Conservation (phyloP, 2,329 filamentous ascomycete species). For the Pseudopithomyces chartarum region DNA sequence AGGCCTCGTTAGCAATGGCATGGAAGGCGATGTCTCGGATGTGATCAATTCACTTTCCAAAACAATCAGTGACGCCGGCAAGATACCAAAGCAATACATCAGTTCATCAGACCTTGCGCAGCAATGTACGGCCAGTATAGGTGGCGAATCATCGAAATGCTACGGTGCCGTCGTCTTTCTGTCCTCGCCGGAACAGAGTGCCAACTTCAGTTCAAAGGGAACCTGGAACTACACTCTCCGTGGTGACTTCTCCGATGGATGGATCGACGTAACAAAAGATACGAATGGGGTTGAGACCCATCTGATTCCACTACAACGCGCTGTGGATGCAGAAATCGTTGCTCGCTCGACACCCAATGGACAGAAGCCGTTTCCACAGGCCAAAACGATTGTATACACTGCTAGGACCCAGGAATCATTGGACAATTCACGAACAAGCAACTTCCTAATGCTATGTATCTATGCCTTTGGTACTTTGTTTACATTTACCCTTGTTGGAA, state of each 20-base stretch:
- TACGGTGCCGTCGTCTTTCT: conserved; percentile 27
- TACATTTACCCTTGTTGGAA: conserved; percentile 22
- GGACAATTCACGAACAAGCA: conserved; percentile 15
- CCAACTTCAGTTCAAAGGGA: conserved; percentile 17
- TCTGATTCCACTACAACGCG: conserved; percentile 27
- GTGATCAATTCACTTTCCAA: conserved; percentile 27
- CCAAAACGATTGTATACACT: conserved; percentile 23
- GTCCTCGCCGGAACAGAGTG: conserved; percentile 38
- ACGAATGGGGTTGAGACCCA: conserved; percentile 20
- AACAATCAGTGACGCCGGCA: conserved; percentile 22
- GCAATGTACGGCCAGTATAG: conserved; percentile 17
- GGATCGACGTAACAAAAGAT: conserved; percentile 20
- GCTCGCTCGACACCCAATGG: conserved; percentile 40
- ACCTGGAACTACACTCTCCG: conserved; percentile 33
- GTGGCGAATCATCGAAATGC: conserved; percentile 16
- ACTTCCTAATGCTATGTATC: conserved; percentile 20
- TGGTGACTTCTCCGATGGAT: conserved; percentile 9
- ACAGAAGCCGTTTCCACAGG: conserved; percentile 8
- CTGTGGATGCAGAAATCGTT: conserved; percentile 44
- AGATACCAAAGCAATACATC: conserved; percentile 17
- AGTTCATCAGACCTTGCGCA: conserved; percentile 15
- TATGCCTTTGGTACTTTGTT: conserved; percentile 29
- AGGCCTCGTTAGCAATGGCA: conserved; percentile 31
- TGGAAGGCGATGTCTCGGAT: conserved; percentile 22
- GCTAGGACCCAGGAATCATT: conserved; percentile 17